phyloP scores from a whole-genome alignment of 805 yeast genomes.

The Candida sphagnicola region DNA sequence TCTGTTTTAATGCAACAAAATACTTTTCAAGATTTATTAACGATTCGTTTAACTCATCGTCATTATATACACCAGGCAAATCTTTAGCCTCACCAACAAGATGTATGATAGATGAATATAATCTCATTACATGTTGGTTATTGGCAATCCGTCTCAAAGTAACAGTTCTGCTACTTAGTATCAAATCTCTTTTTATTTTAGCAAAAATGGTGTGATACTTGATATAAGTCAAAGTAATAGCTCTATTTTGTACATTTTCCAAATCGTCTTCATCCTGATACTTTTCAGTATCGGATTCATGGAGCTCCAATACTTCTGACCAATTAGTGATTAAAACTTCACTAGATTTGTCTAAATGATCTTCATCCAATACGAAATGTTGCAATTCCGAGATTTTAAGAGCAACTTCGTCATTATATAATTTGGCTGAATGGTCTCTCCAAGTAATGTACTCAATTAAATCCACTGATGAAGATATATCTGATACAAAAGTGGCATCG shows the following conservation, averaged over 20 bases:
- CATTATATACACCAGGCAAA: conserved; percentile 89
- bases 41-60: conserved; percentile 59
- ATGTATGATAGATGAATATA: conserved; percentile 47
- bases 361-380: conserved; percentile 20
- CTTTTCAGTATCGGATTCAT: conserved; percentile 51
- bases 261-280: conserved; percentile 46
- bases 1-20: conserved; percentile 43
- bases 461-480: conserved; percentile 19
- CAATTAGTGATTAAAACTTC: conserved; percentile 56
- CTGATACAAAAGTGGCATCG: conserved; percentile 37
- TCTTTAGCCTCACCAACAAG: conserved; percentile 62
- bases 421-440: conserved; percentile 53
- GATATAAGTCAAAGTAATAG: conserved; percentile 72
- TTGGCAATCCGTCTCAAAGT: too few relatives aligned
- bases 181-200: conserved; percentile 68
- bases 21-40: conserved; percentile 47
- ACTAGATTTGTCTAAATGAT: conserved; percentile 28
- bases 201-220: conserved; percentile 63
- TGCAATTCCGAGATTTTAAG: conserved; percentile 45
- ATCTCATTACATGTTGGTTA: conserved; percentile 43
- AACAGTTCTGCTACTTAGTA: conserved; percentile 34
- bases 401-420: conserved; percentile 72
- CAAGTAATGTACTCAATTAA: conserved; percentile 39
- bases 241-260: conserved; percentile 63
- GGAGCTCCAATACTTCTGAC: conserved; percentile 65